phyloP scores from a whole-genome alignment of 2,329 filamentous ascomycete species.

The Penicillium sp. region DNA sequence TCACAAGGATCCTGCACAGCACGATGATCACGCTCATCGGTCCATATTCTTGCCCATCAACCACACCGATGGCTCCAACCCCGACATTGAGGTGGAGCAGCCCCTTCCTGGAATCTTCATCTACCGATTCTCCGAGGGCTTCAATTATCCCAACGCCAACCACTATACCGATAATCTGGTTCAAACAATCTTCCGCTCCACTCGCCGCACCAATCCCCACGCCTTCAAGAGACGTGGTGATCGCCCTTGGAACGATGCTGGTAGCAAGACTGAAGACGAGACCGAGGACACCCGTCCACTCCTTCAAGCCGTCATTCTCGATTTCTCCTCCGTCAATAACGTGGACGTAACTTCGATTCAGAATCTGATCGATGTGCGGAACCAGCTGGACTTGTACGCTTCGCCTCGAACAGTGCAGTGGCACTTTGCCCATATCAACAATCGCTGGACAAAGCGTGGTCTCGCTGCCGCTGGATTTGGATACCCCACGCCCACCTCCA shows the following conservation, averaged over 20 bases:
- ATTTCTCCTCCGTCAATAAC: slow-evolving; percentile 91
- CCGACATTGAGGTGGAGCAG: slow-evolving; percentile 70
- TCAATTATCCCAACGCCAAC: slow-evolving; percentile 93
- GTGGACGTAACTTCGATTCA: slow-evolving; percentile 92
- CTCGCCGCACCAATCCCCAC: slow-evolving; percentile 71
- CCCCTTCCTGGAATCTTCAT: slow-evolving; percentile 94
- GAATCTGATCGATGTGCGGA: slow-evolving; percentile 88
- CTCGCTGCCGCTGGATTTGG: slow-evolving; percentile 86
- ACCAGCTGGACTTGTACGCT: slow-evolving; percentile 85
- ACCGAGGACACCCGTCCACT: slow-evolving; percentile 58
- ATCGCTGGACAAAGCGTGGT: slow-evolving; percentile 90
- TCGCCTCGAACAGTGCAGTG: slow-evolving; percentile 81
- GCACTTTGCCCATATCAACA: slow-evolving; percentile 93
- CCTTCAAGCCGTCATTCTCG: slow-evolving; percentile 85
- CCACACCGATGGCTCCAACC: slow-evolving; percentile 88
- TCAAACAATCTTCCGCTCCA: slow-evolving; percentile 65
- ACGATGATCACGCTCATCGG: slow-evolving; percentile 55
- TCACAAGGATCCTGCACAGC: slow-evolving; percentile 29
- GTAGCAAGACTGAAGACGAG: slow-evolving; percentile 59
- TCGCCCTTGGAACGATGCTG: slow-evolving; percentile 92
- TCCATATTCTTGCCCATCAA: slow-evolving; percentile 85
- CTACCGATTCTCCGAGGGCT: slow-evolving; percentile 90
- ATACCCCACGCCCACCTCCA: slow-evolving; percentile 62
- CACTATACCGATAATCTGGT: slow-evolving; percentile 80
- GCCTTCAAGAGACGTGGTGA: slow-evolving; percentile 67